A percentile compares a stretch with the other conserved stretches of the same genome.
Evolutionary conservation across 164 flowering plant genomes (phyloP).

Genomic region (Vitis labrusca): DNA sequence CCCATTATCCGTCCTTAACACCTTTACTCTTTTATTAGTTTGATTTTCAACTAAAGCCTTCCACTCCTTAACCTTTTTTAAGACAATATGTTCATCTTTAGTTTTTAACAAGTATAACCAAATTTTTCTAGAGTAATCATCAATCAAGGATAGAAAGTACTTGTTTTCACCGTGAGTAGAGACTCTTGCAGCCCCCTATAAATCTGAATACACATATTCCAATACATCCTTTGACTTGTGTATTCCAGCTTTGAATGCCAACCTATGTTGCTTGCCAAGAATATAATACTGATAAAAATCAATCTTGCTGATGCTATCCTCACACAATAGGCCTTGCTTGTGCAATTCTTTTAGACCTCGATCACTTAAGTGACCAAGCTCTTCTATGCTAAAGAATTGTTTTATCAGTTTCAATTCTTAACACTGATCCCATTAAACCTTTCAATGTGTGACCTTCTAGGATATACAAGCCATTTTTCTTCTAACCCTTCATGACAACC

Average conservation of each 20-base stretch:
- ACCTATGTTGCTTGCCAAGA: conserved; percentile 5
- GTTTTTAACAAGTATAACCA: conserved; percentile 3
- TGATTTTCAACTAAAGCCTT: conserved; percentile 4
- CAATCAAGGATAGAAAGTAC: no score
- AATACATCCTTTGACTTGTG: conserved; percentile 8
- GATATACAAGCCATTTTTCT: no score
- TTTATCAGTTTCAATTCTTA: no score
- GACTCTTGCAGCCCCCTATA: conserved; percentile 13
- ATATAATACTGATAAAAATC: conserved; percentile 24
- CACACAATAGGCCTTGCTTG: background rate
- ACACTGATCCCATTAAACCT: no score
- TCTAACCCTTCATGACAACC: no score
- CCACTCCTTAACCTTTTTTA: background rate
- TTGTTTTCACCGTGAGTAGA: no score
- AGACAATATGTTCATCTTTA: background rate
- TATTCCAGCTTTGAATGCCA: conserved; percentile 4
- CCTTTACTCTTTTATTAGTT: background rate
- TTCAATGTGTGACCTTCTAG: no score
- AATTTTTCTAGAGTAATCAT: background rate
- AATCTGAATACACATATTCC: conserved; percentile 15
- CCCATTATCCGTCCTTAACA: background rate
- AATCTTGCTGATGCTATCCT: conserved; percentile 1
- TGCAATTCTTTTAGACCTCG: no score
- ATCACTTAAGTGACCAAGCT: no score
- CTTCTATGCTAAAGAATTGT: no score